Evolutionary conservation across 169 alveolate genomes (phyloP).

Genomic region (Toxoplasma gondii): DNA sequence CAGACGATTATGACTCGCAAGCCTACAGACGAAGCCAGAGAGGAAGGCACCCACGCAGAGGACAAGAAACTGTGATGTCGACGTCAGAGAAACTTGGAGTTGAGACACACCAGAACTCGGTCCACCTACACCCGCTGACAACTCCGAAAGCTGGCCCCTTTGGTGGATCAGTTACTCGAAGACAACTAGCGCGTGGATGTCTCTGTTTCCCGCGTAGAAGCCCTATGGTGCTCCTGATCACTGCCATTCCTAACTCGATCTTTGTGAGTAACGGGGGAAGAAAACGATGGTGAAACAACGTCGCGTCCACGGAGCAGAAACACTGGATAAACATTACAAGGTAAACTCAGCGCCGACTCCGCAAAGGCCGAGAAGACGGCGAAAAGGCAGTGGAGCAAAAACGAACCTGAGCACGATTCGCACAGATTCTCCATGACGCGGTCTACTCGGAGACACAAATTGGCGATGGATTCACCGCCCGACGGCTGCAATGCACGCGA

Average conservation of each 20-base stretch:
- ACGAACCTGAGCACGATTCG: conserved; percentile 36
- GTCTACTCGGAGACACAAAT: conserved; percentile 74
- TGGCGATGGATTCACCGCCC: conserved; percentile 74
- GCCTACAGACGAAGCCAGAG: conserved; percentile 57
- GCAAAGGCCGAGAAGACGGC: not conserved
- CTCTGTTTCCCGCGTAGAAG: too few relatives aligned
- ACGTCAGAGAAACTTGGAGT: not conserved
- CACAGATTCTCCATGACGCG: conserved; percentile 71
- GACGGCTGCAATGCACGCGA: conserved; percentile 23
- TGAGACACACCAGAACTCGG: not conserved
- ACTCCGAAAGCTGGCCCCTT: too few relatives aligned
- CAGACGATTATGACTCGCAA: conserved; percentile 76
- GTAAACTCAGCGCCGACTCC: not conserved
- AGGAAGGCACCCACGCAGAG: not conserved
- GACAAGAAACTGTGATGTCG: not conserved
- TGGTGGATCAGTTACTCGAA: too few relatives aligned
- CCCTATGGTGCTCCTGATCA: too few relatives aligned
- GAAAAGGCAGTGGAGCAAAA: too few relatives aligned
- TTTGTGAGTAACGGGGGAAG: too few relatives aligned
- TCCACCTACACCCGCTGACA: too few relatives aligned
- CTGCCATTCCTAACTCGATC: too few relatives aligned
- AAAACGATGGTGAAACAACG: not conserved
- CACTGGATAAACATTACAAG: not conserved
- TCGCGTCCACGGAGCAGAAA: too few relatives aligned
- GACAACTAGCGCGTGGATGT: too few relatives aligned